phyloP scores from a whole-genome alignment of 2,329 filamentous ascomycete species.

The Sporothrix humicola region DNA sequence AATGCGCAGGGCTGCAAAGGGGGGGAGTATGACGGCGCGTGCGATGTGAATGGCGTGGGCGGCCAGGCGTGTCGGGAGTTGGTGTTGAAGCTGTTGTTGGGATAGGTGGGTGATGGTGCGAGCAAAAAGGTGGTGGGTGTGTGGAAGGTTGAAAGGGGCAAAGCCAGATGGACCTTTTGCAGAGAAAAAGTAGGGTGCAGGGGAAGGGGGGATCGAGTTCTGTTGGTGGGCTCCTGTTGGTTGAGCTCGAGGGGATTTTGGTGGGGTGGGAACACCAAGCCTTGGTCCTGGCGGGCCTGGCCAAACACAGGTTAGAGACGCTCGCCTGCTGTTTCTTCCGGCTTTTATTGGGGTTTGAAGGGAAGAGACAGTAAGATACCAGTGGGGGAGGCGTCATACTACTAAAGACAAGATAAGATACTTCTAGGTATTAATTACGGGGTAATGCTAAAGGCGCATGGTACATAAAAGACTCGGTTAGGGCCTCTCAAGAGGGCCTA shows the following conservation, averaged over 20 bases:
- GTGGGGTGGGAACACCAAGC: neutral
- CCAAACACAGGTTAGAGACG: slow-evolving; percentile 11
- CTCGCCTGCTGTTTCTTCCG: neutral
- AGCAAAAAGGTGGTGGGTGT: neutral
- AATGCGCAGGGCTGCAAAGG: neutral
- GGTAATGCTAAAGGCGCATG: too few species aligned
- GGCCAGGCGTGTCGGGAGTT: neutral
- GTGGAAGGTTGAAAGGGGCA: neutral
- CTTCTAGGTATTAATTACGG: too few species aligned
- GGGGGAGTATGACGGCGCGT: slow-evolving; percentile 7
- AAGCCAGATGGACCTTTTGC: neutral
- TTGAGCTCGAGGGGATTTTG: slow-evolving; percentile 5
- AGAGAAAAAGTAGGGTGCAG: neutral
- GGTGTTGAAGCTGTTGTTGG: neutral
- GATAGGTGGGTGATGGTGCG: slow-evolving; percentile 21
- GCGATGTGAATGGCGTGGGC: slow-evolving; percentile 10
- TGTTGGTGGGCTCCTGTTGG: neutral
- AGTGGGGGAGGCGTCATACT: too few species aligned
- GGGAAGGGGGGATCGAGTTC: neutral
- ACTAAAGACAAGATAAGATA: too few species aligned
- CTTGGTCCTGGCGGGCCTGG: slow-evolving; percentile 8
- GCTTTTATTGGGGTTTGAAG: too few species aligned
- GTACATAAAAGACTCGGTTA: too few species aligned
- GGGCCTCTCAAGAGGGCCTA: too few species aligned
- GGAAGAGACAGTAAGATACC: too few species aligned